Base-by-base conservation (phyloP, 495 filamentous ascomycete genomes). In the Trichocladium uniseriatum region DNA sequence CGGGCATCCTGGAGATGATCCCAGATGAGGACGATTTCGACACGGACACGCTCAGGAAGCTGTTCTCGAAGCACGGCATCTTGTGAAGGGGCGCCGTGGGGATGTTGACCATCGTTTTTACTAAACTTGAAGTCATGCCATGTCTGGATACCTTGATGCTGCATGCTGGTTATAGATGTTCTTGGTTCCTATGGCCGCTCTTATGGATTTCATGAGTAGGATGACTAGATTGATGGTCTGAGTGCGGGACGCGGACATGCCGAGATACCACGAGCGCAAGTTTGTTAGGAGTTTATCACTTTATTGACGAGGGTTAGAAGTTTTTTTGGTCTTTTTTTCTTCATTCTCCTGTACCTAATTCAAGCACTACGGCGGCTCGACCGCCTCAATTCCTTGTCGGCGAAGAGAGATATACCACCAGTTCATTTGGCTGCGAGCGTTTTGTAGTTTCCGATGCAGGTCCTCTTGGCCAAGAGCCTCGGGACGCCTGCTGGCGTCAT, bases 1-100 rank as follows among this genome's bases (percentile, higher is more conserved):
- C 90, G 2, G 87, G 89, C 27, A 76, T 97, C 43, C 76, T 92
- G 38, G 80, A 85, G 51, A 87, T 91, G 70, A 86, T 98, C 19
- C 89, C 89, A 1, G 76, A 78, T 32, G 74, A 79, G 18, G 73
- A 73, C 29, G 64, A 73, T 35, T 78, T 79, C 48, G 74, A 72
- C 59, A 74, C 65, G 22, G 62, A 69, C 41, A 66, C 74, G 2
- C 58, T 79, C 29, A 70, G 69, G 56, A 62, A 50, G 51, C 58
- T 79, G 16, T 70, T 79, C 31, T 51, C 56, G 43, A 74, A 71
- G 55, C 61, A 75, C 43, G 57, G 59, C 42, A 65, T 79, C 31
- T 56, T 79, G 37, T 74, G 50, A 60, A 11, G 2, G 31, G 31
- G 4, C 31, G 9, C 13, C 31, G 10, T 5, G 27, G 27, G 5